Evolutionary conservation across 768 basidiomycete species (phyloP).

Genomic region (Cystofilobasidium bisporidii): DNA sequence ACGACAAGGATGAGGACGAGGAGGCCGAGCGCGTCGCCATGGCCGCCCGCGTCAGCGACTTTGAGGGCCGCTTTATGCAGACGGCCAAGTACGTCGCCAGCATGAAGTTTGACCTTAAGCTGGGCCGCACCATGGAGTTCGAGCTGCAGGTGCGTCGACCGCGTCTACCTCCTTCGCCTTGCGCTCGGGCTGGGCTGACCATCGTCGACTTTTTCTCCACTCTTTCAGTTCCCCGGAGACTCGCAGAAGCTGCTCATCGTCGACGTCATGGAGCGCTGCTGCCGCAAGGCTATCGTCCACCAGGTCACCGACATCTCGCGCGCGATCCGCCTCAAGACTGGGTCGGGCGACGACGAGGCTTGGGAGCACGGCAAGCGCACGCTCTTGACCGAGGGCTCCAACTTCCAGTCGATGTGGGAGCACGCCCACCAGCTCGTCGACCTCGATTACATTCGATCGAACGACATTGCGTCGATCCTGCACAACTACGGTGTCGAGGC

Average conservation of each 20-base stretch:
- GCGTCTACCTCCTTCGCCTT: background rate
- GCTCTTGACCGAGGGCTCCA: conserved; percentile 84
- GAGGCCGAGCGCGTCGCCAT: conserved; percentile 28
- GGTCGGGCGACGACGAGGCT: conserved; percentile 26
- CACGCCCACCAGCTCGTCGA: conserved; percentile 52
- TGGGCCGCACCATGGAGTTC: conserved; percentile 56
- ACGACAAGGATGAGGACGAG: conserved; percentile 33
- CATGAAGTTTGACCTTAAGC: conserved; percentile 55
- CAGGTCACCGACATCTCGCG: conserved; percentile 81
- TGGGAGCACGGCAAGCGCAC: conserved; percentile 41
- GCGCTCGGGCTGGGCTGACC: background rate
- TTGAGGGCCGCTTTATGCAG: conserved; percentile 39
- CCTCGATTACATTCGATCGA: conserved; percentile 74
- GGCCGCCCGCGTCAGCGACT: conserved; percentile 34
- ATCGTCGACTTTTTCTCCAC: background rate
- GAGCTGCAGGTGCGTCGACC: conserved; percentile 61
- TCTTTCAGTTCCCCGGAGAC: conserved; percentile 65
- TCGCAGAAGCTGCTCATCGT: conserved; percentile 90
- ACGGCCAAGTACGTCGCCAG: conserved; percentile 57
- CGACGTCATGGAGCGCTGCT: conserved; percentile 80
- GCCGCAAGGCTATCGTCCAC: conserved; percentile 71
- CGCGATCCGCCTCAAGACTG: conserved; percentile 25
- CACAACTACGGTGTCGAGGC: conserved; percentile 95
- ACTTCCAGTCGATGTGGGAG: conserved; percentile 77
- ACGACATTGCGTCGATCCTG: conserved; percentile 85